Evolutionary conservation across 73 alveolate species (phyloP).

Genomic region (Stentor roeselii): DNA sequence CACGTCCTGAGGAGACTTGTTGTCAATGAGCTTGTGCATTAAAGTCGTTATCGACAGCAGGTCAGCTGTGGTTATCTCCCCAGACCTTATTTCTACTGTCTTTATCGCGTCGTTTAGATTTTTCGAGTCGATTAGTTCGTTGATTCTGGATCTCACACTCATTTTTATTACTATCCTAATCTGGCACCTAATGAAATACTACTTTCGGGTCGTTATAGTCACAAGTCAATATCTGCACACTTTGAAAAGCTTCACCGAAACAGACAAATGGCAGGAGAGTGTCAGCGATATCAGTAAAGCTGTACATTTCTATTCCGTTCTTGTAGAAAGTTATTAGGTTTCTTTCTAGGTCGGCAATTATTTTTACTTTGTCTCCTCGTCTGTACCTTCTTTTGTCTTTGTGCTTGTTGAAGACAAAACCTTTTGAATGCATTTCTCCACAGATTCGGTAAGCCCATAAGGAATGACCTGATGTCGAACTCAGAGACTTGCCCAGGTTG

Average conservation of each 20-base stretch:
- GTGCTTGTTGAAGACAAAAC: background rate
- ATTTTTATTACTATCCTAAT: background rate
- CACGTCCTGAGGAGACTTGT: background rate
- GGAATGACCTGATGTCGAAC: background rate
- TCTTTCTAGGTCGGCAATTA: background rate
- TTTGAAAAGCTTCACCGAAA: background rate
- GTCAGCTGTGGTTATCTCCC: background rate
- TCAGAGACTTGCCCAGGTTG: background rate
- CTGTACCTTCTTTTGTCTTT: background rate
- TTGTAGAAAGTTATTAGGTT: background rate
- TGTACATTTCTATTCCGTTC: background rate
- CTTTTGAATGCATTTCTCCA: conserved; percentile 11
- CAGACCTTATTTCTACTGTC: background rate
- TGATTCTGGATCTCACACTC: conserved; percentile 21
- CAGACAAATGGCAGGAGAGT: background rate
- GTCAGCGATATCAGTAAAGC: background rate
- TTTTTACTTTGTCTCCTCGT: background rate
- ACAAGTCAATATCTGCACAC: background rate
- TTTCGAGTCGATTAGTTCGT: conserved; percentile 16
- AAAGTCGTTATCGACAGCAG: background rate
- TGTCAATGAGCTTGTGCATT: background rate
- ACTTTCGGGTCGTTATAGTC: background rate
- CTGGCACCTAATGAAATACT: background rate
- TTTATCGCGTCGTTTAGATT: background rate
- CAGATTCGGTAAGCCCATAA: background rate